Conservation (phyloP, 176 grass and related monocot species). For the Lolium rigidum region DNA sequence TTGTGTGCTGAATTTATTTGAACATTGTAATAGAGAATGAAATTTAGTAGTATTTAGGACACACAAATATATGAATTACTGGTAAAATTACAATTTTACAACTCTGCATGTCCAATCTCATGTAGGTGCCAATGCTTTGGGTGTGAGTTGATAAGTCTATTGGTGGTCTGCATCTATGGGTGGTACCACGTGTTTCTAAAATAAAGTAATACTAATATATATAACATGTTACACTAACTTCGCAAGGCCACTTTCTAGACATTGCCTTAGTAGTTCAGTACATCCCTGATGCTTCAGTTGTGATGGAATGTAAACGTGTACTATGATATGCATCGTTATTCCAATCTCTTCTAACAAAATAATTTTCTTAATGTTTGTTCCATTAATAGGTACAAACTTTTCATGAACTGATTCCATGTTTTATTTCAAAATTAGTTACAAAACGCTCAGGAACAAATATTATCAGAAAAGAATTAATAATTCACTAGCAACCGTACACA, state of each 20-base stretch:
- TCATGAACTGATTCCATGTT: not conserved
- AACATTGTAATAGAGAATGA: not conserved
- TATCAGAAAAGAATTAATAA: not conserved
- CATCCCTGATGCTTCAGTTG: conserved; percentile 14
- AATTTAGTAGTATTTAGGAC: not conserved
- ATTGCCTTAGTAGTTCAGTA: not conserved
- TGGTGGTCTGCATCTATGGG: not conserved
- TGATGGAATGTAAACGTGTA: not conserved
- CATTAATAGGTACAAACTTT: not conserved
- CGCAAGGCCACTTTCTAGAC: not conserved
- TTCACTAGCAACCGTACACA: not conserved
- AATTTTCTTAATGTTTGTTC: not conserved
- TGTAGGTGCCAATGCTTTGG: not conserved
- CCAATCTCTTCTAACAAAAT: conserved; percentile 1
- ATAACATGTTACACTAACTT: conserved; percentile 6
- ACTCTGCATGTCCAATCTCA: not conserved
- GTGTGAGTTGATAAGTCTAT: not conserved
- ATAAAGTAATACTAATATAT: not conserved
- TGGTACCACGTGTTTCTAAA: not conserved
- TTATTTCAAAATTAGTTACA: not conserved
- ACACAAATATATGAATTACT: not conserved
- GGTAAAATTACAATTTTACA: not conserved
- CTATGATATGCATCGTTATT: not conserved
- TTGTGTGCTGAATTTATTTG: not conserved
- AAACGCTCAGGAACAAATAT: not conserved